These are phyloP conservation scores for Boletales sp. DNA, from an alignment of 768 basidiomycete genomes.

Conservation along the genomic window DNA sequence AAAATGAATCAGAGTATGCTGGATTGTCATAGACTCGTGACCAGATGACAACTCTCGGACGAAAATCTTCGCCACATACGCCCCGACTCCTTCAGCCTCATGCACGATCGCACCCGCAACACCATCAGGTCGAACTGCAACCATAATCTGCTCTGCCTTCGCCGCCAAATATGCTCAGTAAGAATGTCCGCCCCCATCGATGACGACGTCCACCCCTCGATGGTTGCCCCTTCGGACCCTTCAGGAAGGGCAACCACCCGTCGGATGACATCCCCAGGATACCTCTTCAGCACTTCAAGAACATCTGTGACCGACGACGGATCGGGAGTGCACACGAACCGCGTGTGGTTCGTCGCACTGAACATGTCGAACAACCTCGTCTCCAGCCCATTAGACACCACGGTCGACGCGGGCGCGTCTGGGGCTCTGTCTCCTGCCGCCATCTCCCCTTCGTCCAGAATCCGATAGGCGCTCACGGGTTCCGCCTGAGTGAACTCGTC, in stretches of 20 bases:
- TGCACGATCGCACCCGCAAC: constrained; percentile 34
- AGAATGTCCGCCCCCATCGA: constrained; percentile 37
- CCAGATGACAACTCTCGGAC: background rate
- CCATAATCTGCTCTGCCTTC: constrained; percentile 29
- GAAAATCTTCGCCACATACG: constrained; percentile 19
- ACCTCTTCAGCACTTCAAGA: constrained; percentile 5
- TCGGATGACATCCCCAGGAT: constrained; percentile 5
- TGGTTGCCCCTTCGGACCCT: background rate
- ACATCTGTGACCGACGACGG: background rate
- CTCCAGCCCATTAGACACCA: constrained; percentile 11
- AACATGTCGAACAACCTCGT: constrained; percentile 20
- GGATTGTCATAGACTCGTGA: too few species aligned
- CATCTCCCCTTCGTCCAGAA: constrained; percentile 4
- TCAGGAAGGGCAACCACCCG: constrained; percentile 14
- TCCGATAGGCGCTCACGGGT: constrained; percentile 5
- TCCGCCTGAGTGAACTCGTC: constrained; percentile 25
- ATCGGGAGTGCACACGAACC: constrained; percentile 24
- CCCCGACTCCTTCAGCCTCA: constrained; percentile 12
- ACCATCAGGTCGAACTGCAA: constrained; percentile 42
- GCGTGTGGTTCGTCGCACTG: constrained; percentile 11
- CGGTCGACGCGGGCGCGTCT: constrained; percentile 6
- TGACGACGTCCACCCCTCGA: constrained; percentile 28
- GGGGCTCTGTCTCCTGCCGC: constrained; percentile 13
- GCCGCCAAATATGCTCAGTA: constrained; percentile 35
- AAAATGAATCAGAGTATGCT: too few species aligned